phyloP scores from a whole-genome alignment of 768 basidiomycete genomes.

The Hygrophorus russula region DNA sequence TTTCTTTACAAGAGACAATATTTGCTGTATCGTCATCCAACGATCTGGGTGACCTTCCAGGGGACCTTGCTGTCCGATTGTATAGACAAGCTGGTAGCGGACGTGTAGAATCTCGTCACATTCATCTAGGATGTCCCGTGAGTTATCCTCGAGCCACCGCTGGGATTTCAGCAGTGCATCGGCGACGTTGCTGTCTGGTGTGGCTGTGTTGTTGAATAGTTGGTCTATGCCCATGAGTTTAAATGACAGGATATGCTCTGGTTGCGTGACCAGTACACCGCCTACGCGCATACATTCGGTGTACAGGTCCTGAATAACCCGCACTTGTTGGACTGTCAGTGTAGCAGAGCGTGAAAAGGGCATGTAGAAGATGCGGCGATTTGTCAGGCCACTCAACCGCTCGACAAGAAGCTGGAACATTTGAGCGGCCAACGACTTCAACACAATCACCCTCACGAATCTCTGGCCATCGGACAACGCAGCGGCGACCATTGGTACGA shows the following conservation, averaged over 20 bases:
- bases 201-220: conserved; percentile 8
- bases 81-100: conserved; percentile 38
- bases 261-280: conserved; percentile 39
- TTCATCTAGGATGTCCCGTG: conserved; percentile 33
- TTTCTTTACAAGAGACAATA: conserved; percentile 20
- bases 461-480: conserved; percentile 30
- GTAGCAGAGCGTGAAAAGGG: conserved; percentile 36
- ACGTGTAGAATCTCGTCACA: conserved; percentile 37
- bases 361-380: conserved; percentile 35
- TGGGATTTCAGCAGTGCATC: conserved; percentile 15
- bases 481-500: conserved; percentile 32
- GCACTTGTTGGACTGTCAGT: conserved; percentile 10
- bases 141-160: conserved; percentile 15
- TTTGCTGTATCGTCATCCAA: conserved; percentile 28
- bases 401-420: conserved; percentile 39
- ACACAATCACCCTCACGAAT: conserved; percentile 36
- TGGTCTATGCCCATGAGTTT: conserved; percentile 34
- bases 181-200: conserved; percentile 5
- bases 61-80: conserved; percentile 23
- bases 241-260: conserved; percentile 43
- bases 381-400: conserved; percentile 30
- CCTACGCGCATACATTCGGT: conserved; percentile 23
- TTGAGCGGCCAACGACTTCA: conserved; percentile 34
- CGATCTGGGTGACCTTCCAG: conserved; percentile 31
- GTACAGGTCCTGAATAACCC: conserved; percentile 20